phyloP scores from a whole-genome alignment of 352 stramenopile species.

The Phytophthora cactorum region DNA sequence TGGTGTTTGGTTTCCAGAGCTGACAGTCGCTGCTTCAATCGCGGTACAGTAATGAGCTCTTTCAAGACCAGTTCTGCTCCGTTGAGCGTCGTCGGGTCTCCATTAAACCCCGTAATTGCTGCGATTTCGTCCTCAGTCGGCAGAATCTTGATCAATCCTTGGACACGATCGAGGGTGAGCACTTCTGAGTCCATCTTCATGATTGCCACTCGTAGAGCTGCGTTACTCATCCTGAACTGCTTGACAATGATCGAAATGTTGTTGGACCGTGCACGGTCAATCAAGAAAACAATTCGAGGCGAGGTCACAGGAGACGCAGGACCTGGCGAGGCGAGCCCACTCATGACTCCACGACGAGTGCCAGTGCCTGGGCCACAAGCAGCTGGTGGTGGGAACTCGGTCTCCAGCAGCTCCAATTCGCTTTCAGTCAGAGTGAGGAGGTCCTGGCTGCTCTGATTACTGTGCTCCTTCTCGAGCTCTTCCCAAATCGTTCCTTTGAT shows the following conservation, averaged over 20 bases:
- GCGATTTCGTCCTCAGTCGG: conserved; percentile 89
- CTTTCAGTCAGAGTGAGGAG: conserved; percentile 53
- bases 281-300: conserved; percentile 75
- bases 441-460: conserved; percentile 59
- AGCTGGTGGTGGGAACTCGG: conserved; percentile 68
- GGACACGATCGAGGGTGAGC: conserved; percentile 81
- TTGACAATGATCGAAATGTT: conserved; percentile 98
- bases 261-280: conserved; percentile 73
- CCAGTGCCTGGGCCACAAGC: conserved; percentile 46
- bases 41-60: conserved; percentile 76
- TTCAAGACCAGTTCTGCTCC: conserved; percentile 83
- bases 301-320: conserved; percentile 58
- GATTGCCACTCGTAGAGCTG: conserved; percentile 77
- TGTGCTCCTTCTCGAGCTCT: conserved; percentile 68
- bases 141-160: conserved; percentile 87
- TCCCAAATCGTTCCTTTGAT: conserved; percentile 84
- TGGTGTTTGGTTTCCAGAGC: conserved; percentile 71
- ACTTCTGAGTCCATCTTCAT: conserved; percentile 84
- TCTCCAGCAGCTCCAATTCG: conserved; percentile 59
- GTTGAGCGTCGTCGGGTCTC: conserved; percentile 69
- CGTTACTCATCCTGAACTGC: conserved; percentile 93
- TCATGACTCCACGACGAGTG: conserved; percentile 48
- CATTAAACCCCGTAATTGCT: conserved; percentile 66
- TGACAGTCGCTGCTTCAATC: conserved; percentile 66
- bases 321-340: conserved; percentile 42